phyloP scores from a whole-genome alignment of 306 rosid species.

The Acacia crassicarpa region DNA sequence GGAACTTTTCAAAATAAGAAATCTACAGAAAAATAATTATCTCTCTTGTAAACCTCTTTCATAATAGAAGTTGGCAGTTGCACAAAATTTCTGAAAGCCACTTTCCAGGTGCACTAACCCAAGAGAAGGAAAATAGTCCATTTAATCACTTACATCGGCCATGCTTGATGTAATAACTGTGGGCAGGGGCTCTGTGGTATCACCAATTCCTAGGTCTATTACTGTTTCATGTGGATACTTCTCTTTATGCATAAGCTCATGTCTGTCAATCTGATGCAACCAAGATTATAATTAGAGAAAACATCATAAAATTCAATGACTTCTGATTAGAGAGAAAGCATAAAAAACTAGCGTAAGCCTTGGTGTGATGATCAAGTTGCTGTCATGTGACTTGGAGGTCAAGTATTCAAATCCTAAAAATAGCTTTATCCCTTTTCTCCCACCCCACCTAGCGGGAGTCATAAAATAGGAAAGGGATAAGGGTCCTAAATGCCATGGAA shows the following conservation, averaged over 20 bases:
- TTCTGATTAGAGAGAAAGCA: not conserved
- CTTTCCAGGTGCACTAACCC: not conserved
- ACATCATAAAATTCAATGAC: conserved; percentile 16
- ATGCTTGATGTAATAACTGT: conserved; percentile 56
- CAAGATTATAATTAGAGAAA: conserved; percentile 4
- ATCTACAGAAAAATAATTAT: not conserved
- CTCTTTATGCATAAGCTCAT: conserved; percentile 48
- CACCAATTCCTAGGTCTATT: conserved; percentile 74
- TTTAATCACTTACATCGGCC: conserved; percentile 52
- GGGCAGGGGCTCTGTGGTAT: conserved; percentile 75
- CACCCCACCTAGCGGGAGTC: too few relatives aligned
- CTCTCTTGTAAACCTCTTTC: not conserved
- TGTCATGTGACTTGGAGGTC: too few relatives aligned
- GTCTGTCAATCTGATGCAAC: conserved; percentile 60
- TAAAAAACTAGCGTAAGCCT: too few relatives aligned
- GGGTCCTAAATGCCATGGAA: too few relatives aligned
- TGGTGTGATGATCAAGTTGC: too few relatives aligned
- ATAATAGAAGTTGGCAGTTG: not conserved
- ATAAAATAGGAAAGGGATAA: too few relatives aligned
- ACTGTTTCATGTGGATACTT: conserved; percentile 63
- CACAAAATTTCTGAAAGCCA: conserved; percentile 4
- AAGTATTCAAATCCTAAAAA: too few relatives aligned
- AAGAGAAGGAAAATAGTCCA: conserved; percentile 5
- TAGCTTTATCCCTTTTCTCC: too few relatives aligned
- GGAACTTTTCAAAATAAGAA: not conserved